A percentile compares a stretch with the other conserved stretches of the same genome.
These are phyloP conservation scores for Trichoderma sp. DNA, from an alignment of 2,329 filamentous ascomycete genomes.

Conservation along the genomic window DNA sequence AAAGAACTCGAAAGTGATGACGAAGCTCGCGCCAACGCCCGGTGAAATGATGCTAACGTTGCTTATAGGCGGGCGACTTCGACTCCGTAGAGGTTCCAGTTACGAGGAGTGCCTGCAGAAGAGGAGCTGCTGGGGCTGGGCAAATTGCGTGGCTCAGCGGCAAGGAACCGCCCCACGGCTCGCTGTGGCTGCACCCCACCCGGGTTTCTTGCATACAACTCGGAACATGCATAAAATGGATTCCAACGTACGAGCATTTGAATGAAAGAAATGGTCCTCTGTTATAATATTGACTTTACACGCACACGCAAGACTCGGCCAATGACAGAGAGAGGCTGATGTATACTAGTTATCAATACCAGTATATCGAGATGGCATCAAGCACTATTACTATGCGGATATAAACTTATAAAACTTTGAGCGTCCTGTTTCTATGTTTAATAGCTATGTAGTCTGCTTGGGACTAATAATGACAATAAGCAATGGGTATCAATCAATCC, in stretches of 20 bases:
- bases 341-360: not conserved
- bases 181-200: slow-evolving; percentile 16
- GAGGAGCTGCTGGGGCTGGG: slow-evolving; percentile 16
- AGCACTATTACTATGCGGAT: not conserved
- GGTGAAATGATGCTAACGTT: slow-evolving; percentile 9
- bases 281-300: not conserved
- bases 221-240: slow-evolving; percentile 4
- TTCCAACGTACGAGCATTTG: not conserved
- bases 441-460: not conserved
- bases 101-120: slow-evolving; percentile 8
- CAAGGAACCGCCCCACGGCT: slow-evolving; percentile 2
- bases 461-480: slow-evolving; percentile 7
- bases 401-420: not conserved
- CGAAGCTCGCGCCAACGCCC: slow-evolving; percentile 22
- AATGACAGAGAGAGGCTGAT: not conserved
- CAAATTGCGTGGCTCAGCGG: slow-evolving; percentile 22
- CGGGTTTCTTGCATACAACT: not conserved
- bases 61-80: not conserved
- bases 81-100: slow-evolving; percentile 1
- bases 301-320: not conserved
- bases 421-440: not conserved
- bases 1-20: slow-evolving; percentile 17
- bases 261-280: not conserved
- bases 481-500: slow-evolving; percentile 23
- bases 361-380: not conserved